These are phyloP conservation scores for Alternaria angustiovoidea DNA, from an alignment of 2,329 filamentous ascomycete species.

Conservation along the genomic window DNA sequence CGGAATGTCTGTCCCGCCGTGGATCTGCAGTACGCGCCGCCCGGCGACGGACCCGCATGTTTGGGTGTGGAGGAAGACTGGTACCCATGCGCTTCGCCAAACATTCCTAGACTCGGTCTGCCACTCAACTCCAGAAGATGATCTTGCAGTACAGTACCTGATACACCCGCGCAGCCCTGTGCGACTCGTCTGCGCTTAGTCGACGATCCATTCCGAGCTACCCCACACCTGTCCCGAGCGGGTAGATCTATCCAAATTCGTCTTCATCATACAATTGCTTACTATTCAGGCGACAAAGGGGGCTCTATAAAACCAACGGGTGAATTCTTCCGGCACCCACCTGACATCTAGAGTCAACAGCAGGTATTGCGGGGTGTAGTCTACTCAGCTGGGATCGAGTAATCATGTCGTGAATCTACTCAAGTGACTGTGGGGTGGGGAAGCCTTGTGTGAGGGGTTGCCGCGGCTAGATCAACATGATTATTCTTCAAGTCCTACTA, in stretches of 20 bases:
- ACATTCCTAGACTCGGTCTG: not conserved
- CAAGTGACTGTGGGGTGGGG: not conserved
- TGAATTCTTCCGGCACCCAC: not conserved
- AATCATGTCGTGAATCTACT: not conserved
- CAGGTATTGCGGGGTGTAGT: not conserved
- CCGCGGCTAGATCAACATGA: not conserved
- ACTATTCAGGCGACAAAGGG: not conserved
- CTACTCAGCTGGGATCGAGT: not conserved
- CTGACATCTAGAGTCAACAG: not conserved
- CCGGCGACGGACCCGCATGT: not conserved
- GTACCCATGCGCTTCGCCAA: not conserved
- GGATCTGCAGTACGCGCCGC: not conserved
- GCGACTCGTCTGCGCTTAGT: constrained; percentile 13
- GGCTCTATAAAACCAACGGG: not conserved
- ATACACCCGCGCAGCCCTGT: not conserved
- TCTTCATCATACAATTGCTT: not conserved
- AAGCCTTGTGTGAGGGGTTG: not conserved
- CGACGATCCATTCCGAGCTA: not conserved
- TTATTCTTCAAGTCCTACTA: not conserved
- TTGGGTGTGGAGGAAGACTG: not conserved
- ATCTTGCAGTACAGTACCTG: not conserved
- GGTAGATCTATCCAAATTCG: not conserved
- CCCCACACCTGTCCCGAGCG: constrained; percentile 1
- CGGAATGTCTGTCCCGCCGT: not conserved
- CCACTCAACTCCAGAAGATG: not conserved